Conservation (phyloP, 192 early-diverging fungal species). For the Backusella westeae region DNA sequence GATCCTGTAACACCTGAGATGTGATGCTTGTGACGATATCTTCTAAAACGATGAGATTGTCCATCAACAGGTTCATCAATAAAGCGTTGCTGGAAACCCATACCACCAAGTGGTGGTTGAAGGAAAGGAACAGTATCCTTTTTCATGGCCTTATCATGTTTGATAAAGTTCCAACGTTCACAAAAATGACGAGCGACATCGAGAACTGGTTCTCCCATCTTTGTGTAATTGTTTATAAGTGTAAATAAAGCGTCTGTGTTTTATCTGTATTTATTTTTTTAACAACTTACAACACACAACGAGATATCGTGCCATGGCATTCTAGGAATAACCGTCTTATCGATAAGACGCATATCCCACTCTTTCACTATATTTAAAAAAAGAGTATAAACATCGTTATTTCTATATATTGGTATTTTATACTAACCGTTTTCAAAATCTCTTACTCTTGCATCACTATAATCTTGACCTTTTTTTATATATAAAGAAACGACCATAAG, state of each 20-base stretch:
- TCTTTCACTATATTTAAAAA: constrained; percentile 39
- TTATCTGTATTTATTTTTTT: not conserved
- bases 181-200: constrained; percentile 84
- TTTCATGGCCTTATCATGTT: constrained; percentile 63
- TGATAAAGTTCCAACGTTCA: constrained; percentile 88
- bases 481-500: not conserved
- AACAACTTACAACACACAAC: constrained; percentile 57
- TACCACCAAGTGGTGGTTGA: constrained; percentile 48
- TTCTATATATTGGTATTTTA: not conserved
- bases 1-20: constrained; percentile 49
- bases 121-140: constrained; percentile 59
- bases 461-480: constrained; percentile 63
- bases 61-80: constrained; percentile 29
- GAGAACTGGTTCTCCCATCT: constrained; percentile 72
- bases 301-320: constrained; percentile 93
- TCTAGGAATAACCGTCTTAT: constrained; percentile 50
- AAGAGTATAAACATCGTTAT: not conserved
- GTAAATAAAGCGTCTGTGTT: not conserved
- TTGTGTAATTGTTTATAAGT: not conserved
- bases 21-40: constrained; percentile 43
- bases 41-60: constrained; percentile 50
- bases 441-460: constrained; percentile 80
- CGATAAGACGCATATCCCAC: constrained; percentile 47
- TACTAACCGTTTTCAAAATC: constrained; percentile 56
- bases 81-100: constrained; percentile 21